These are phyloP conservation scores for Cytospora mali DNA, from an alignment of 2,329 filamentous ascomycete species.

Conservation along the genomic window DNA sequence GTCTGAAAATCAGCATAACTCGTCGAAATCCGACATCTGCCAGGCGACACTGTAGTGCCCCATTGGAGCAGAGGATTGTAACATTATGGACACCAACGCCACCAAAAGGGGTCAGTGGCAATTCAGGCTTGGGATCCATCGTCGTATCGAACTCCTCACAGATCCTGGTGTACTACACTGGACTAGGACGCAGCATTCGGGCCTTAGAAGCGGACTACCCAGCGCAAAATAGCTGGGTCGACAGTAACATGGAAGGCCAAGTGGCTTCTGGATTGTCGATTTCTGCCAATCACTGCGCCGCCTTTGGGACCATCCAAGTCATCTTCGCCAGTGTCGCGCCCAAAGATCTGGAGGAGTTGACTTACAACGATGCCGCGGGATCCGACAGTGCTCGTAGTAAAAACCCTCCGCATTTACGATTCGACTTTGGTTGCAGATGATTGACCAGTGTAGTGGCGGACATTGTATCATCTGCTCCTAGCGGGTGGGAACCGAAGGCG, in stretches of 20 bases:
- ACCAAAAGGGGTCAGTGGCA: neutral
- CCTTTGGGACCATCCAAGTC: neutral
- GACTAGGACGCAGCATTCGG: neutral
- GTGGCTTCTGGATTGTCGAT: neutral
- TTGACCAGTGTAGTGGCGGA: neutral
- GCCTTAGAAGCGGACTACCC: neutral
- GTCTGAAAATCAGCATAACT: neutral
- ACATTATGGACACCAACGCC: neutral
- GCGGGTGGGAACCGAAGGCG: neutral
- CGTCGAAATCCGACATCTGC: neutral
- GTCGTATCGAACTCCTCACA: neutral
- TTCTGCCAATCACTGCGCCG: neutral
- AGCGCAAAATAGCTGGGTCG: neutral
- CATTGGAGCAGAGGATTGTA: neutral
- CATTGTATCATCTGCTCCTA: neutral
- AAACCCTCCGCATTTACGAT: neutral
- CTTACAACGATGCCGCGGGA: neutral
- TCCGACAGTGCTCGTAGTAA: neutral
- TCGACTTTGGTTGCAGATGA: neutral
- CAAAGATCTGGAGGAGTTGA: neutral
- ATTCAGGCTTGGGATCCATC: constrained; percentile 5
- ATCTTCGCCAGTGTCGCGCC: neutral
- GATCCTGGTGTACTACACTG: constrained; percentile 8
- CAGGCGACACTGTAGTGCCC: constrained; percentile 5
- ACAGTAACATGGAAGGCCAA: neutral